Conservation (phyloP, 2,329 filamentous ascomycete genomes). For the Hymenoscyphus repandus region DNA sequence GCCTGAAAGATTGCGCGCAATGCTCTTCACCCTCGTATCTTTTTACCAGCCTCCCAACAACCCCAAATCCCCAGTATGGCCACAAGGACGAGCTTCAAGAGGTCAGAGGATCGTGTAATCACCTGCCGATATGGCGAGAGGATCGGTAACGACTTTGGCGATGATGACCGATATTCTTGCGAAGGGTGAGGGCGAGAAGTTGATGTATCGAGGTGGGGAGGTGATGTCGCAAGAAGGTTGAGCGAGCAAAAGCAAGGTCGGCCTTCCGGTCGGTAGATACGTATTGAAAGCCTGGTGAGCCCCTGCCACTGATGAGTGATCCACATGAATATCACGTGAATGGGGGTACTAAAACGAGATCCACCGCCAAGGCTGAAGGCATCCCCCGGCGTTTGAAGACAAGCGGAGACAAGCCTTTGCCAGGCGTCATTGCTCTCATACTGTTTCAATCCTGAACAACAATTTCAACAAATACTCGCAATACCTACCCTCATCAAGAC, state of each 20-base stretch:
- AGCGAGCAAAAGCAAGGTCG: too few relatives aligned
- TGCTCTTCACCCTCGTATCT: constrained; percentile 20
- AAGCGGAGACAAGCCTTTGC: not conserved
- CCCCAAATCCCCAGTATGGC: constrained; percentile 16
- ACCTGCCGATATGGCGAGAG: not conserved
- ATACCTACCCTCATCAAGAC: too few relatives aligned
- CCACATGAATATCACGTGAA: too few relatives aligned
- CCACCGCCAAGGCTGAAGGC: too few relatives aligned
- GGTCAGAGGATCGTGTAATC: not conserved
- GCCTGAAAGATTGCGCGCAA: constrained; percentile 17
- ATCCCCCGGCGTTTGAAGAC: too few relatives aligned
- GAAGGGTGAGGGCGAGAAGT: not conserved
- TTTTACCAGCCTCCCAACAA: constrained; percentile 19
- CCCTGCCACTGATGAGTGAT: too few relatives aligned
- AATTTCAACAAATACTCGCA: not conserved
- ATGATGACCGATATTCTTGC: not conserved
- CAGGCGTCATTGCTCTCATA: not conserved
- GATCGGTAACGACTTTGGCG: not conserved
- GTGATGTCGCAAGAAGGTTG: too few relatives aligned
- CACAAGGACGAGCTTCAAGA: constrained; percentile 1
- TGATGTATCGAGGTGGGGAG: too few relatives aligned
- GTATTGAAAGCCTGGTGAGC: too few relatives aligned
- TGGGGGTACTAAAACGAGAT: too few relatives aligned
- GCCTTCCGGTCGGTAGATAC: too few relatives aligned
- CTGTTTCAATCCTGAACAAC: not conserved